Conservation (phyloP, 306 rosid genomes). For the Hippophae gyantsensis region DNA sequence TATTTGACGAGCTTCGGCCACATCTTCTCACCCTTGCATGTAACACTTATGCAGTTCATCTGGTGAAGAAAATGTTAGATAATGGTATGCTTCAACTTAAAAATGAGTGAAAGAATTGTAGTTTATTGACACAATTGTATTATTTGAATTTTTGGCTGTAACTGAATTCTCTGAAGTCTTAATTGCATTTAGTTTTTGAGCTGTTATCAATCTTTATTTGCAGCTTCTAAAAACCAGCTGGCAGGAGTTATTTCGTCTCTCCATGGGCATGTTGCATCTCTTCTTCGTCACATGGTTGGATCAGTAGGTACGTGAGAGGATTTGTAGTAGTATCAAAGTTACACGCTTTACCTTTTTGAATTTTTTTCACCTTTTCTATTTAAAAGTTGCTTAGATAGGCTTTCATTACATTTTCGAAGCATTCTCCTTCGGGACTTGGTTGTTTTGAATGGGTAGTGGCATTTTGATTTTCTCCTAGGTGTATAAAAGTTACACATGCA, state of each 20-base stretch:
- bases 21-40: slow-evolving; percentile 65
- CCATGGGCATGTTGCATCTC: slow-evolving; percentile 81
- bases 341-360: neutral
- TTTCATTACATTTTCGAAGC: too few relatives aligned
- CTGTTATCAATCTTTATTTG: slow-evolving; percentile 15
- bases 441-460: too few relatives aligned
- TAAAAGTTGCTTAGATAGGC: too few relatives aligned
- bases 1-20: slow-evolving; percentile 82
- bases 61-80: slow-evolving; percentile 87
- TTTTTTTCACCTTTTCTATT: too few relatives aligned
- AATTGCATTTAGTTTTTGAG: slow-evolving; percentile 5
- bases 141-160: neutral
- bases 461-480: too few relatives aligned
- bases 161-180: neutral
- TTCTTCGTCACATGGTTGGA: slow-evolving; percentile 94
- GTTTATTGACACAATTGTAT: neutral
- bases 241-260: slow-evolving; percentile 61
- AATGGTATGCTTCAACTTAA: slow-evolving; percentile 41
- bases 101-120: neutral
- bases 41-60: slow-evolving; percentile 76
- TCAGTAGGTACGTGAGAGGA: slow-evolving; percentile 57
- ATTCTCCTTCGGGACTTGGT: too few relatives aligned
- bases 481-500: too few relatives aligned
- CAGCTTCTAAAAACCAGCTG: slow-evolving; percentile 83
- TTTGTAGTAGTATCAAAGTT: slow-evolving; percentile 6